Conservation (phyloP, 352 stramenopile species). For the Aphanomyces astaci region DNA sequence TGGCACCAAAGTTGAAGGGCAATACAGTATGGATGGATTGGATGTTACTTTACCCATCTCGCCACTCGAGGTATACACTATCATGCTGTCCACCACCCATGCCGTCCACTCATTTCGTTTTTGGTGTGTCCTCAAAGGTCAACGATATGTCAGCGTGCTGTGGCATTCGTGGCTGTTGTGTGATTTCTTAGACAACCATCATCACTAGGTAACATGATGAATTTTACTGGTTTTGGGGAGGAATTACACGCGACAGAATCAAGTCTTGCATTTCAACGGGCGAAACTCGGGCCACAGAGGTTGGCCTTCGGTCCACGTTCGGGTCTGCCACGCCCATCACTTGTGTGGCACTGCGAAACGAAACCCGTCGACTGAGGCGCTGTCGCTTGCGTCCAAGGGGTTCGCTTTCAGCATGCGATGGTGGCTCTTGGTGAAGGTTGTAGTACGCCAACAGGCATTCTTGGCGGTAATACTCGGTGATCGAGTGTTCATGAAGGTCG, state of each 20-base stretch:
- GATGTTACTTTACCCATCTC: no score
- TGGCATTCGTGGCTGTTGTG: neutral
- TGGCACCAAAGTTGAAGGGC: no score
- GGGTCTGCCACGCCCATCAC: conserved; percentile 11
- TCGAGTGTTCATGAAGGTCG: conserved; percentile 4
- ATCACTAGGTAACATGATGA: no score
- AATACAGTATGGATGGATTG: no score
- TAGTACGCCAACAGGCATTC: conserved; percentile 18
- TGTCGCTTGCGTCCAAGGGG: neutral
- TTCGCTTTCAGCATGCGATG: neutral
- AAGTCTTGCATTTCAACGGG: conserved; percentile 10
- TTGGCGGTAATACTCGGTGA: conserved; percentile 21
- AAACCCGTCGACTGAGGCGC: neutral
- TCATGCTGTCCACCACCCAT: no score
- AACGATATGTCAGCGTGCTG: neutral
- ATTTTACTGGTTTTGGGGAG: neutral
- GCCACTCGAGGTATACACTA: no score
- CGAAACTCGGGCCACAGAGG: neutral
- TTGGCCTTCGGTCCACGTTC: neutral
- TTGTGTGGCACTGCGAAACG: neutral
- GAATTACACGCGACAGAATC: conserved; percentile 9
- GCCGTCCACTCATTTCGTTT: no score
- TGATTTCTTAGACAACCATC: neutral
- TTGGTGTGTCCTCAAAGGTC: no score
- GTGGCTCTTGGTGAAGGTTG: neutral